A percentile compares a stretch with the other conserved stretches of the same genome.
These are phyloP conservation scores for Yarrowia galli DNA, from an alignment of 1,139 yeast species.

Conservation along the genomic window DNA sequence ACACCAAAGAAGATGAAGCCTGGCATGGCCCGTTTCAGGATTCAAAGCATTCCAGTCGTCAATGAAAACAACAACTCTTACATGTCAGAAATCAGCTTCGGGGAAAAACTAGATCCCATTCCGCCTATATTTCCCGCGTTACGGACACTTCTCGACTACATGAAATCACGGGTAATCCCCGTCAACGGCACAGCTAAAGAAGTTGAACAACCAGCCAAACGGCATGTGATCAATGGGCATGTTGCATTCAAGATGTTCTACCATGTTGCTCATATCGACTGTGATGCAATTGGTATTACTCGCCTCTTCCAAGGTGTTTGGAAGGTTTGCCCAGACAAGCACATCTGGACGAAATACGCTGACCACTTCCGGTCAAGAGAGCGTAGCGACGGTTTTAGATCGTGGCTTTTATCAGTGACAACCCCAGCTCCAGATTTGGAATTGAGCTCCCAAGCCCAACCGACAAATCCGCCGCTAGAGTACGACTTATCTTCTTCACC, in stretches of 20 bases:
- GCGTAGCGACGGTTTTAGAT: background rate
- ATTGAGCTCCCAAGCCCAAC: background rate
- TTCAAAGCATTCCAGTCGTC: background rate
- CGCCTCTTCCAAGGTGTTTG: background rate
- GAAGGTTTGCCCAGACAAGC: background rate
- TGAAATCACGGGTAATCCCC: background rate
- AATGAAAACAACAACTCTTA: background rate
- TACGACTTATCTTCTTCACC: background rate
- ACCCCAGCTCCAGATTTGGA: background rate
- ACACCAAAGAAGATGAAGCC: slow-evolving; percentile 1
- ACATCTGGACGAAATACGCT: slow-evolving; percentile 2
- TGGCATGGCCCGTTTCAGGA: slow-evolving; percentile 10
- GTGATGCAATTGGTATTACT: background rate
- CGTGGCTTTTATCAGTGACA: background rate
- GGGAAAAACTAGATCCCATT: background rate
- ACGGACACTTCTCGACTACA: background rate
- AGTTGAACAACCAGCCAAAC: background rate
- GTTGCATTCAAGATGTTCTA: background rate
- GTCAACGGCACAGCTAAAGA: background rate
- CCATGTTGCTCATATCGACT: background rate
- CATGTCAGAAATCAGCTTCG: slow-evolving; percentile 8
- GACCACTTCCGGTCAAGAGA: slow-evolving; percentile 1
- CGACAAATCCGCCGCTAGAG: background rate
- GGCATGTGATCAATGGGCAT: background rate
- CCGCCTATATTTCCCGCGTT: background rate